phyloP scores from a whole-genome alignment of 2,329 filamentous ascomycete genomes.

The Penicillium sp. region DNA sequence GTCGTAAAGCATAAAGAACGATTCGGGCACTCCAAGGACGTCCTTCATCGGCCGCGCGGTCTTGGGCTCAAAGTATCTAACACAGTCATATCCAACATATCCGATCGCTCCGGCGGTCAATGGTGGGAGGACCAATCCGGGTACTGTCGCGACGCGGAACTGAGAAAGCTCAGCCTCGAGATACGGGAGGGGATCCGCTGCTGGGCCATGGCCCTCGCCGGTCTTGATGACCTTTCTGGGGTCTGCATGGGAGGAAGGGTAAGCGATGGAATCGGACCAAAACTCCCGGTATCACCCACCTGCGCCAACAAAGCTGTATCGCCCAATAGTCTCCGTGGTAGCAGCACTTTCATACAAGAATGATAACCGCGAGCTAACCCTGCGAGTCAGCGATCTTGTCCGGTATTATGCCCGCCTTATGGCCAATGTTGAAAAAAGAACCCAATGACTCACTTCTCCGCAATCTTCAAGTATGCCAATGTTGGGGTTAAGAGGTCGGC shows the following conservation, averaged over 20 bases:
- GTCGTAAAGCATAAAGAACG: conserved; percentile 94
- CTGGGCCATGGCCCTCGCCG: conserved; percentile 80
- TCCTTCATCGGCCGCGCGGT: conserved; percentile 88
- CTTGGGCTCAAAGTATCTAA: conserved; percentile 96
- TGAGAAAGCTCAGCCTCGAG: conserved; percentile 78
- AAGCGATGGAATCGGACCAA: conserved; percentile 5
- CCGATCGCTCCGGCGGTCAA: conserved; percentile 91
- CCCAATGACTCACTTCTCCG: conserved; percentile 59
- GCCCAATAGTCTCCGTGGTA: conserved; percentile 82
- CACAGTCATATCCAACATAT: conserved; percentile 96
- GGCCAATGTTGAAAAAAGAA: not conserved
- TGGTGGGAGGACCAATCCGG: conserved; percentile 76
- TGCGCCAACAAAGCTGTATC: conserved; percentile 93
- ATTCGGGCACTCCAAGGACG: conserved; percentile 83
- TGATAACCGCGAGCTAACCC: conserved; percentile 65
- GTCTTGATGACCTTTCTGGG: conserved; percentile 78
- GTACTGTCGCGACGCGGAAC: conserved; percentile 77
- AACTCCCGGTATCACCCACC: conserved; percentile 43
- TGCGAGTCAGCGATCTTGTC: conserved; percentile 12
- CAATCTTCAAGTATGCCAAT: conserved; percentile 90
- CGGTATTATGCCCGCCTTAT: conserved; percentile 2
- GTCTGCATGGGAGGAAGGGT: conserved; percentile 39
- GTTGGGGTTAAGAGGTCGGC: conserved; percentile 93
- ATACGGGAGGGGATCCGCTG: conserved; percentile 76
- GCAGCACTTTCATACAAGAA: conserved; percentile 96